Evolutionary conservation across 306 rosid species (phyloP), one percentile per base, ranked within the genome.

Genomic region (Gleditsia sinensis): DNA sequence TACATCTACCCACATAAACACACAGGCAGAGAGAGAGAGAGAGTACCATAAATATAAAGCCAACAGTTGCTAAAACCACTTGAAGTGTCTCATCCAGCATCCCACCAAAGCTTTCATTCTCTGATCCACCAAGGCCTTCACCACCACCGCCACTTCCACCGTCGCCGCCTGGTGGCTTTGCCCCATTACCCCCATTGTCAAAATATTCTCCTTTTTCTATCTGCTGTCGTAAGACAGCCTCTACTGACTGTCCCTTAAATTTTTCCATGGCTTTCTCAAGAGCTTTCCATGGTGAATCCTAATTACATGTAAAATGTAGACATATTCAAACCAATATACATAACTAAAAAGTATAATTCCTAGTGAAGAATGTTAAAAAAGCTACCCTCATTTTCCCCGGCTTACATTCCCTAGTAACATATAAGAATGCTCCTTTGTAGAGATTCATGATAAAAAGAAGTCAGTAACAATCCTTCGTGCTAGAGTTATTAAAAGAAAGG

Each of bases 41-140:
- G 60, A 49, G 57, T 91, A 94, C 98, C 94, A 94, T 14, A 60
- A 88, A 76, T 74, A 94, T 50, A 53, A 94, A 83, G 81, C 90
- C 91, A 46, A 80, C 23, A 49, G 94, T 88, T 40, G 98, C 97
- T 5, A 94, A 73, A 80, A 88, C 17, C 8, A 92, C 80, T 85
- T 94, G 97, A 50, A 85, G 30, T 39, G 84, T 80, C 80, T 94
- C 98, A 48, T 89, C 88, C 23, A 88, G 24, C 74, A 85, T 76
- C 55, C 81, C 94, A 68, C 67, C 33, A 72, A 77, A 49, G 75
- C 72, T 84, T 68, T 82, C 90, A 17, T 80, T 95, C 20, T 85
- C 91, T 36, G 94, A 69, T 68, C 83, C 97, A 50, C 90, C 79
- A 45, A 87, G 64, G 64, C 83, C 83, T 42, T 77, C 73, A 0